Evolutionary conservation across 371 early-diverging fungal species (phyloP).

Genomic region (Syncephalis plumigaleata): DNA sequence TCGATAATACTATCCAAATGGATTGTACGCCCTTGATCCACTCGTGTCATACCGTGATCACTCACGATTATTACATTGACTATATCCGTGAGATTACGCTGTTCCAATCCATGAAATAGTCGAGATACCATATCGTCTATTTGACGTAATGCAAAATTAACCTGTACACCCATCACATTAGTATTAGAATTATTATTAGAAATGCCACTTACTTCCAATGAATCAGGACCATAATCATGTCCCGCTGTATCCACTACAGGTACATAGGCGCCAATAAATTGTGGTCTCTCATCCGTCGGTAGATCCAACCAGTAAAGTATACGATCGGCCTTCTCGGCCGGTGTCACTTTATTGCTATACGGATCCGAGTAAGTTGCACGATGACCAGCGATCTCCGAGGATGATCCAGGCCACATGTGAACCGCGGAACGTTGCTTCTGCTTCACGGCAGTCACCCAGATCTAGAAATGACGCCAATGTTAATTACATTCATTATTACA

Average conservation of each 20-base stretch:
- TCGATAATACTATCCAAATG: constrained; percentile 60
- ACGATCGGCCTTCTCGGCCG: constrained; percentile 35
- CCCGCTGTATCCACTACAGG: constrained; percentile 71
- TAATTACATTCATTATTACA: neutral
- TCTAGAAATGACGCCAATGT: constrained; percentile 18
- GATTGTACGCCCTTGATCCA: constrained; percentile 27
- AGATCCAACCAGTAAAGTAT: constrained; percentile 62
- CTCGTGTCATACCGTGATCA: constrained; percentile 84
- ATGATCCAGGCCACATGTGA: constrained; percentile 83
- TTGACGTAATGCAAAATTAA: constrained; percentile 34
- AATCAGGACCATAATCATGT: constrained; percentile 61
- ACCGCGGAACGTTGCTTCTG: constrained; percentile 48
- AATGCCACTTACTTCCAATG: constrained; percentile 19
- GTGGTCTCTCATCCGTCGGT: constrained; percentile 45
- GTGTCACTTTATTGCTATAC: constrained; percentile 23
- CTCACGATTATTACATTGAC: constrained; percentile 75
- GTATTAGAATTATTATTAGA: neutral
- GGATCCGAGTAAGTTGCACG: constrained; percentile 47
- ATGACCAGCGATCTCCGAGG: constrained; percentile 25
- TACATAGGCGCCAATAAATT: constrained; percentile 59
- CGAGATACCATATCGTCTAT: constrained; percentile 49
- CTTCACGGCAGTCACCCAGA: constrained; percentile 71
- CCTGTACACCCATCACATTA: constrained; percentile 4
- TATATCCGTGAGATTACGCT: constrained; percentile 32
- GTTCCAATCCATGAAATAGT: constrained; percentile 30